Percentiles rank a stretch among this genome's conserved stretches.
Conservation (phyloP, 495 filamentous ascomycete genomes). For the Barbatosphaeria neglecta region DNA sequence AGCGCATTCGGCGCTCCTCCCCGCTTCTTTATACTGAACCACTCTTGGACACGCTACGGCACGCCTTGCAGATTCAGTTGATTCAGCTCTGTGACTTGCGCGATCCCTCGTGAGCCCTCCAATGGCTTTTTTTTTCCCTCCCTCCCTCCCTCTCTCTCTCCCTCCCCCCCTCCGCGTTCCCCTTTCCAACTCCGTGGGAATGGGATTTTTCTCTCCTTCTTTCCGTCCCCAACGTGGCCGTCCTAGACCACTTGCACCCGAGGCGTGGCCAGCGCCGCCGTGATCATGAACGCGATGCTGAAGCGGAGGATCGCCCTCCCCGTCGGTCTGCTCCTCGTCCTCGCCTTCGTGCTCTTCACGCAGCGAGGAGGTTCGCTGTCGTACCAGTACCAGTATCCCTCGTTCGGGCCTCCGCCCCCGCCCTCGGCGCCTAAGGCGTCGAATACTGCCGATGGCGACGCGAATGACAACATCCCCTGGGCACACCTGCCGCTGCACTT, state of each 20-base stretch:
- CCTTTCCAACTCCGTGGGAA: no score
- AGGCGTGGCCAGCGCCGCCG: background rate
- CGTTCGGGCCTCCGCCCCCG: background rate
- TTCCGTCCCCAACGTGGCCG: background rate
- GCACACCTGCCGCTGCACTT: slow-evolving; percentile 43
- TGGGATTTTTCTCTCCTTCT: background rate
- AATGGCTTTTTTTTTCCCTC: background rate
- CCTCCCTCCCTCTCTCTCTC: background rate
- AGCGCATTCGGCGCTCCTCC: no score
- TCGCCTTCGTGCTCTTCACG: background rate
- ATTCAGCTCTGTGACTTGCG: no score
- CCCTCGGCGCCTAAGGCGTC: no score
- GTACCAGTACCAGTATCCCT: background rate
- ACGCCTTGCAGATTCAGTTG: no score
- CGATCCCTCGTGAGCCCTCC: background rate
- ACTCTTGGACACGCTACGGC: no score
- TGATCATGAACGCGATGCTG: background rate
- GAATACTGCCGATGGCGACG: no score
- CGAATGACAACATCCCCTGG: slow-evolving; percentile 35
- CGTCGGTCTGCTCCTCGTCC: background rate
- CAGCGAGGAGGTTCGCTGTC: background rate
- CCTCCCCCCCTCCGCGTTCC: background rate
- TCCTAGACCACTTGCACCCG: no score
- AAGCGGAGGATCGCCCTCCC: background rate
- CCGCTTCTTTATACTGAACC: no score